Evolutionary conservation across 1,139 yeast genomes (phyloP).

Genomic region (Pneumocystis murina): DNA sequence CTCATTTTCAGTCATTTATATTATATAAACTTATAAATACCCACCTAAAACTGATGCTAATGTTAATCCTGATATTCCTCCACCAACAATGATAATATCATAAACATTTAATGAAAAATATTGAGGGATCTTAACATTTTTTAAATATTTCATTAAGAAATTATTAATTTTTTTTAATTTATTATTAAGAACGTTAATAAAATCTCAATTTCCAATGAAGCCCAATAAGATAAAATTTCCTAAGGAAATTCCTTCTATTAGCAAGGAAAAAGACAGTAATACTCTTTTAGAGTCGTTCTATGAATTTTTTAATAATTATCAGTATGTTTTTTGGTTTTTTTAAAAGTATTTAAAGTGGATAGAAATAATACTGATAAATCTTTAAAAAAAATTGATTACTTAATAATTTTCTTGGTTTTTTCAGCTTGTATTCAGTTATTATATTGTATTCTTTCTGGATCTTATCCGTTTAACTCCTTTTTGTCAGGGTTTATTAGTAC

Average conservation of each 20-base stretch:
- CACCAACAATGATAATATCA: conserved; percentile 85
- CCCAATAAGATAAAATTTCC: neutral
- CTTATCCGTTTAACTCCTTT: conserved; percentile 90
- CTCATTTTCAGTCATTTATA: neutral
- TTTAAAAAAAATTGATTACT: conserved; percentile 53
- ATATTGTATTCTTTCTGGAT: conserved; percentile 65
- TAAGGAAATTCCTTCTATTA: neutral
- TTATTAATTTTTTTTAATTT: neutral
- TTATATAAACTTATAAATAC: conserved; percentile 6
- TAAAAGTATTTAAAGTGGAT: neutral
- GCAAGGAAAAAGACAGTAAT: too few relatives aligned
- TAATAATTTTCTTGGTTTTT: conserved; percentile 55
- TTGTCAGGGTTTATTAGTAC: conserved; percentile 84
- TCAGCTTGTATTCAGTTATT: conserved; percentile 67
- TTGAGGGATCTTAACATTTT: neutral
- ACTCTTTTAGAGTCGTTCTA: neutral
- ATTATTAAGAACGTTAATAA: neutral
- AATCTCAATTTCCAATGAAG: neutral
- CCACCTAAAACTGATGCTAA: conserved; percentile 52
- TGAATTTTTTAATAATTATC: neutral
- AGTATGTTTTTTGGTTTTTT: neutral
- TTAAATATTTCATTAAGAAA: neutral
- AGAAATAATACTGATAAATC: conserved; percentile 12
- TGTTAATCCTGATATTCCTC: conserved; percentile 94
- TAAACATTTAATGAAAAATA: conserved; percentile 7